Evolutionary conservation across 1,284 basidiomycete genomes (phyloP).

Genomic region (Cronartium quercuum): DNA sequence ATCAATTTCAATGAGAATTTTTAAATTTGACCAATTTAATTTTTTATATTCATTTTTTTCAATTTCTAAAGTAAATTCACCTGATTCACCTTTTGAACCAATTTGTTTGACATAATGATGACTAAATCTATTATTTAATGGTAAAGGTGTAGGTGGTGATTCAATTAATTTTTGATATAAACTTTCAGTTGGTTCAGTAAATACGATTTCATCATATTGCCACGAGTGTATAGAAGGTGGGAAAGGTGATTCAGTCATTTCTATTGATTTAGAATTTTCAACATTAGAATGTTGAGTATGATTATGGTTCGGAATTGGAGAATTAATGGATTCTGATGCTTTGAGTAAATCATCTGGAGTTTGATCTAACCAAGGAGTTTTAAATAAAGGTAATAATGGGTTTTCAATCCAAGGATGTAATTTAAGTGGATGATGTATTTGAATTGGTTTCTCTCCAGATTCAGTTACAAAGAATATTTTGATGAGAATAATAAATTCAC

Average conservation of each 20-base stretch:
- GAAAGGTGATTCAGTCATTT: not conserved
- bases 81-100: conserved; percentile 45
- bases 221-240: conserved; percentile 72
- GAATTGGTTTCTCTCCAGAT: conserved; percentile 81
- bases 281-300: conserved; percentile 43
- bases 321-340: conserved; percentile 50
- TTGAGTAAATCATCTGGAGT: conserved; percentile 57
- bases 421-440: conserved; percentile 85
- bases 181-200: conserved; percentile 82
- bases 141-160: conserved; percentile 76
- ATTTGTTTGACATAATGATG: conserved; percentile 45
- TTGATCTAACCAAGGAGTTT: conserved; percentile 55
- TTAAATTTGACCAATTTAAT: conserved; percentile 22
- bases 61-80: conserved; percentile 21
- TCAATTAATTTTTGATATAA: conserved; percentile 76
- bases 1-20: conserved; percentile 25
- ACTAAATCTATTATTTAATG: conserved; percentile 56
- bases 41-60: conserved; percentile 18
- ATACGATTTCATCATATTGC: conserved; percentile 99
- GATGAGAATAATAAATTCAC: conserved; percentile 95
- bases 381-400: conserved; percentile 47
- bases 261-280: not conserved
- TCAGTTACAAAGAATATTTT: conserved; percentile 87
- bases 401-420: conserved; percentile 76
- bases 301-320: conserved; percentile 54